phyloP scores from a whole-genome alignment of 495 filamentous ascomycete genomes.

The Arthonia radiata region DNA sequence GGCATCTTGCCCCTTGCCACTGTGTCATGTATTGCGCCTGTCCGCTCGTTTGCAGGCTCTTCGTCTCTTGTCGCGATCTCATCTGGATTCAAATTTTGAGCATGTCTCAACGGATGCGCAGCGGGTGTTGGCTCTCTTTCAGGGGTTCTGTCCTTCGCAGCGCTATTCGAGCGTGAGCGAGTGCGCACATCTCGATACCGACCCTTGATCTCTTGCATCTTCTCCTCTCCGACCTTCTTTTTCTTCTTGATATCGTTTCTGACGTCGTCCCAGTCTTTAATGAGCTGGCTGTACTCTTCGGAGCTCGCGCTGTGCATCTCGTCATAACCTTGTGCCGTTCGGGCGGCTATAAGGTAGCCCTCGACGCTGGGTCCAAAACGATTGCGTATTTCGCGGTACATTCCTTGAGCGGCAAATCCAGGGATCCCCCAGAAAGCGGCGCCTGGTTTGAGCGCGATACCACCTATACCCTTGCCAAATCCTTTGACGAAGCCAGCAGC shows the following conservation, averaged over 20 bases:
- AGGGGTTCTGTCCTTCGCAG: no score
- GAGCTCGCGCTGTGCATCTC: slow-evolving; percentile 23
- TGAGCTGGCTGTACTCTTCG: slow-evolving; percentile 30
- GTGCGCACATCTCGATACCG: no score
- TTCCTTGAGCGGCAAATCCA: slow-evolving; percentile 49
- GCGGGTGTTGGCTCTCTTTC: no score
- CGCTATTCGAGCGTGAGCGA: no score
- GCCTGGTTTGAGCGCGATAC: slow-evolving; percentile 40
- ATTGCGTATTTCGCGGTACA: slow-evolving; percentile 47
- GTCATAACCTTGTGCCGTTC: slow-evolving; percentile 45
- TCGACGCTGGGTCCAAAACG: slow-evolving; percentile 33
- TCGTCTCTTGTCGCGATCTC: no score
- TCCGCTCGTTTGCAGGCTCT: no score
- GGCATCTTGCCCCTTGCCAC: no score
- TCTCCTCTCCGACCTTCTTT: slow-evolving; percentile 5
- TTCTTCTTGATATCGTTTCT: slow-evolving; percentile 29
- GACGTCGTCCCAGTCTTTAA: slow-evolving; percentile 28
- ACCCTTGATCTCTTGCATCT: neutral
- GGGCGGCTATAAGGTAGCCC: slow-evolving; percentile 47
- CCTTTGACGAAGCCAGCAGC: slow-evolving; percentile 46
- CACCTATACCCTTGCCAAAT: slow-evolving; percentile 49
- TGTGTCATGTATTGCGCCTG: no score
- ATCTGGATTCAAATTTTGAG: no score
- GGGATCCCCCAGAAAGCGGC: slow-evolving; percentile 39
- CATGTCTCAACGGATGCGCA: no score